A percentile compares a stretch with the other conserved stretches of the same genome.
Conservation (phyloP, 208 protist genomes). For the Perkinsela sp. region DNA sequence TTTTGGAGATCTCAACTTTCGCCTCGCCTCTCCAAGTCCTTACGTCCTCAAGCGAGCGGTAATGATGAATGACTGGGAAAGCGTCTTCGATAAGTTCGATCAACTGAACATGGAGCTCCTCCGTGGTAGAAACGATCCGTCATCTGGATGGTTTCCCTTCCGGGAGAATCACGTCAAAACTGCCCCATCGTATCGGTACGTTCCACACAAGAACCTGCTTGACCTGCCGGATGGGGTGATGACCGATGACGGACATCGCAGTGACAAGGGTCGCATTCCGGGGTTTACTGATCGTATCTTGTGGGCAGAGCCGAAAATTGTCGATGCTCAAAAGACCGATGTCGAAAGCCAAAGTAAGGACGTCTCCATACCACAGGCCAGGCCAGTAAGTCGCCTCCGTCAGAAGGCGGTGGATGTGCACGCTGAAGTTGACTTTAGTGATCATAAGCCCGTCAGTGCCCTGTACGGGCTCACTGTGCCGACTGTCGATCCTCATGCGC, state of each 20-base stretch:
- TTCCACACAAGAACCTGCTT: background rate
- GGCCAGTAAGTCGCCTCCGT: too few species aligned
- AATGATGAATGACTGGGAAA: background rate
- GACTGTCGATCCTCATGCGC: background rate
- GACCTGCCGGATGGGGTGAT: background rate
- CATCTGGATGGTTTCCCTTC: background rate
- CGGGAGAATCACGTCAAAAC: background rate
- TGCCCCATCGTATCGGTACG: background rate
- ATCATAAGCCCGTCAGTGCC: background rate
- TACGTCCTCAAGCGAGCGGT: background rate
- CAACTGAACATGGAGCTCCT: background rate
- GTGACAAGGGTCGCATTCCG: background rate
- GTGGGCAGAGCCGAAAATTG: background rate
- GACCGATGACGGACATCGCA: background rate
- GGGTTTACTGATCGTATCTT: background rate
- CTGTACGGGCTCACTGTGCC: background rate
- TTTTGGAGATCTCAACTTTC: background rate
- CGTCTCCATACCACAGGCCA: too few species aligned
- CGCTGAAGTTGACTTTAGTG: background rate
- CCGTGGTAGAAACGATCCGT: background rate
- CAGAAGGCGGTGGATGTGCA: too few species aligned
- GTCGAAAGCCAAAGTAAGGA: too few species aligned
- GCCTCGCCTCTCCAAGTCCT: background rate
- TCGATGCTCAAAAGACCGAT: too few species aligned
- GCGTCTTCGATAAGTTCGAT: background rate